Conservation (phyloP, 1,284 basidiomycete genomes). For the Gymnopus androsaceus region DNA sequence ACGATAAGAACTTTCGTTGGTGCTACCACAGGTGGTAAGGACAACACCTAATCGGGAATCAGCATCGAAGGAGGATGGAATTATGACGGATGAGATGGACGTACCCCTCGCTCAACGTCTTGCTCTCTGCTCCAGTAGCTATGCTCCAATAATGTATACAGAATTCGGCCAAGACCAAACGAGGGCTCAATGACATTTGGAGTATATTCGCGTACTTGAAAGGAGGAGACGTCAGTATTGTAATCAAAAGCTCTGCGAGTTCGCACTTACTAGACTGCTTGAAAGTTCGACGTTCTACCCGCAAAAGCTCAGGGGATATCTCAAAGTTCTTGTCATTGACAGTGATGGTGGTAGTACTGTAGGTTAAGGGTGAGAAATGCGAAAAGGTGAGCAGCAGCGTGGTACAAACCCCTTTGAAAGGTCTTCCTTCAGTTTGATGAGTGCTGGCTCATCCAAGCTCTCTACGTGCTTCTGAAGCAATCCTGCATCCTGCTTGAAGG, state of each 20-base stretch:
- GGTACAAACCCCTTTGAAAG: constrained; percentile 70
- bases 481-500: constrained; percentile 85
- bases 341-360: constrained; percentile 45
- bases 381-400: neutral
- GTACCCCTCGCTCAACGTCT: constrained; percentile 84
- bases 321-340: constrained; percentile 15
- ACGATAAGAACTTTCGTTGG: constrained; percentile 16
- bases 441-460: constrained; percentile 67
- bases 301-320: constrained; percentile 63
- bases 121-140: constrained; percentile 94
- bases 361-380: neutral
- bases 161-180: constrained; percentile 97
- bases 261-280: constrained; percentile 70
- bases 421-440: constrained; percentile 74
- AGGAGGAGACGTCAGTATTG: constrained; percentile 10
- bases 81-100: constrained; percentile 34
- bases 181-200: constrained; percentile 99
- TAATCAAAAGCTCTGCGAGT: constrained; percentile 1
- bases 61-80: constrained; percentile 10
- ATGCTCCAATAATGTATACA: constrained; percentile 95
- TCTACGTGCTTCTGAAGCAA: constrained; percentile 72
- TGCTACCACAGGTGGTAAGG: constrained; percentile 12
- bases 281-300: constrained; percentile 84
- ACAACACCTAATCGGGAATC: constrained; percentile 35
- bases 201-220: constrained; percentile 86